Percentiles rank a stretch among this genome's conserved stretches.
These are phyloP conservation scores for Glebionis coronaria DNA, from an alignment of 129 eudicot genomes.

Conservation along the genomic window DNA sequence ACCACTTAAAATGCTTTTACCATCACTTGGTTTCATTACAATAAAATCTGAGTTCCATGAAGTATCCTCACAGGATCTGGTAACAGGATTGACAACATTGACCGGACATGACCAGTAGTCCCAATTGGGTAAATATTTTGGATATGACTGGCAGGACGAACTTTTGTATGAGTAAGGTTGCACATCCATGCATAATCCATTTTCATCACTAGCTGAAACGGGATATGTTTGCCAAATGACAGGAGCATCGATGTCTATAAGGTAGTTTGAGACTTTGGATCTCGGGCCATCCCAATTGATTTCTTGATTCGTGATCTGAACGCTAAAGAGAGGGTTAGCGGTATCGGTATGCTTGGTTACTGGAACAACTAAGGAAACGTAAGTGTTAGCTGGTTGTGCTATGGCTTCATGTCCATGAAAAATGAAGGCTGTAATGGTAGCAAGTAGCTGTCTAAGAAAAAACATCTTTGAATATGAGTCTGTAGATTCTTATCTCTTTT, in stretches of 20 bases:
- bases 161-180: neutral
- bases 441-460: neutral
- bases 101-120: neutral
- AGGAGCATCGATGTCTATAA: too few species aligned
- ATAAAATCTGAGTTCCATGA: neutral
- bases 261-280: too few species aligned
- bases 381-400: neutral
- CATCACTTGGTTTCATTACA: neutral
- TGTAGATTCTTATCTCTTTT: neutral
- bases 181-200: too few species aligned
- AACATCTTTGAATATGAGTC: neutral
- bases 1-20: neutral
- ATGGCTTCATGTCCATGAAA: neutral
- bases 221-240: too few species aligned
- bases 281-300: too few species aligned
- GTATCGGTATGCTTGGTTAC: conserved; percentile 1
- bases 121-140: neutral
- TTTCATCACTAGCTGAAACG: too few species aligned
- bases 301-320: too few species aligned
- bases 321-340: neutral
- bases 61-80: neutral
- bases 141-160: neutral
- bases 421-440: neutral
- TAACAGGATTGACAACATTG: neutral
- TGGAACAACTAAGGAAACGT: neutral